A percentile compares a stretch with the other conserved stretches of the same genome.
Evolutionary conservation across 345 rosid species (phyloP).

Genomic region (Pistacia atlantica): DNA sequence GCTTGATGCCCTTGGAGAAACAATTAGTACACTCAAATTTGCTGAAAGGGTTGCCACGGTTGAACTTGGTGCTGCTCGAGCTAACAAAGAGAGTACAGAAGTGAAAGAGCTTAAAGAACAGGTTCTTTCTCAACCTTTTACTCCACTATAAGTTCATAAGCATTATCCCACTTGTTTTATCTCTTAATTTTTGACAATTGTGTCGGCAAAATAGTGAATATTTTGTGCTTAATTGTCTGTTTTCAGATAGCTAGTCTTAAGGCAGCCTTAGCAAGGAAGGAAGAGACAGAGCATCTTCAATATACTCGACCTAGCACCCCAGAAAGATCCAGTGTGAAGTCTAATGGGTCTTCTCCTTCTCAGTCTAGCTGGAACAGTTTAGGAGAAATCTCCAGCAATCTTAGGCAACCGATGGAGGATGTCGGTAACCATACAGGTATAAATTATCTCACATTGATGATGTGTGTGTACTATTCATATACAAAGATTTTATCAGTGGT

Average conservation of each 20-base stretch:
- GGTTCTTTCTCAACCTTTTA: slow-evolving; percentile 29
- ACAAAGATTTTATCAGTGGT: background rate
- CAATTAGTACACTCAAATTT: slow-evolving; percentile 90
- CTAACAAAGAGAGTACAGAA: slow-evolving; percentile 74
- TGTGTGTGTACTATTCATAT: background rate
- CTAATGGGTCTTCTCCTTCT: slow-evolving; percentile 47
- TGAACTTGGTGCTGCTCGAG: slow-evolving; percentile 96
- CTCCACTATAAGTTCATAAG: background rate
- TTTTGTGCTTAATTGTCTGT: background rate
- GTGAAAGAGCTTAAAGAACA: slow-evolving; percentile 92
- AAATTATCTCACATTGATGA: background rate
- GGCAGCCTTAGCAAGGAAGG: slow-evolving; percentile 70
- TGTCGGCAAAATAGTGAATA: background rate
- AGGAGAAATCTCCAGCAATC: slow-evolving; percentile 37
- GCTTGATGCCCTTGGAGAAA: slow-evolving; percentile 78
- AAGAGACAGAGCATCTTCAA: slow-evolving; percentile 46
- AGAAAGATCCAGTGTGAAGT: slow-evolving; percentile 47
- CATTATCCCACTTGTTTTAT: background rate
- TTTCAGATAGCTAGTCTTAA: slow-evolving; percentile 74
- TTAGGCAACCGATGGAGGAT: slow-evolving; percentile 53
- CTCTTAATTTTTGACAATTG: background rate
- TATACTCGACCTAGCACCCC: slow-evolving; percentile 43
- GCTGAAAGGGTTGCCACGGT: slow-evolving; percentile 94
- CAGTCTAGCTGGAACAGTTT: slow-evolving; percentile 44
- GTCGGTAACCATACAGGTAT: slow-evolving; percentile 67